These are phyloP conservation scores for Dryas alaskensis DNA, from an alignment of 306 rosid species.

Conservation along the genomic window DNA sequence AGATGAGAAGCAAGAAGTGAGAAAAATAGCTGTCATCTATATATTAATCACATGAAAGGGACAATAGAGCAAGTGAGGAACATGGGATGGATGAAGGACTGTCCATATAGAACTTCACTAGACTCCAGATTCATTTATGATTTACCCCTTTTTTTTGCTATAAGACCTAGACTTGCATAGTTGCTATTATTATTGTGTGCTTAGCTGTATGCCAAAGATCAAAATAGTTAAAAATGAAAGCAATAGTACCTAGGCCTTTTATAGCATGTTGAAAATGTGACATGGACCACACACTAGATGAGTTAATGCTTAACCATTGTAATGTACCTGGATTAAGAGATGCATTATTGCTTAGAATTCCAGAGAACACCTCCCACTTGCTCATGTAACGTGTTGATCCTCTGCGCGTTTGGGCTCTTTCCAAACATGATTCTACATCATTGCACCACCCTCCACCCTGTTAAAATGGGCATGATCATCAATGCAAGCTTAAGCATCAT, in stretches of 20 bases:
- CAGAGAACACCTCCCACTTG: conserved; percentile 63
- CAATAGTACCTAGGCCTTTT: background rate
- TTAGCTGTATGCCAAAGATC: background rate
- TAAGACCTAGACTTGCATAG: too few relatives aligned
- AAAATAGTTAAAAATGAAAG: background rate
- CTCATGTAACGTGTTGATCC: conserved; percentile 79
- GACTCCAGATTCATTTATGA: too few relatives aligned
- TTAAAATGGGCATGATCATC: background rate
- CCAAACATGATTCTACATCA: conserved; percentile 65
- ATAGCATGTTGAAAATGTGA: background rate
- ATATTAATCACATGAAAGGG: background rate
- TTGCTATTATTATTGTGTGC: too few relatives aligned
- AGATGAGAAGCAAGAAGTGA: conserved; percentile 4
- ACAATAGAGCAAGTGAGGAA: background rate
- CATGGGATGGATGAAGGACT: background rate
- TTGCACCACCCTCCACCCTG: conserved; percentile 99
- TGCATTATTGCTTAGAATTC: conserved; percentile 75
- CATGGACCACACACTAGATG: background rate
- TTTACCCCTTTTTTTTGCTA: too few relatives aligned
- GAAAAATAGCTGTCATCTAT: background rate
- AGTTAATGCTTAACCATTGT: background rate
- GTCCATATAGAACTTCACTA: background rate
- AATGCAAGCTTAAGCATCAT: background rate
- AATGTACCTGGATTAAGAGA: conserved; percentile 76
- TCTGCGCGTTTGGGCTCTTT: conserved; percentile 67